Conservation (phyloP, 2,329 filamentous ascomycete genomes). For the Cordyceps farinosa region DNA sequence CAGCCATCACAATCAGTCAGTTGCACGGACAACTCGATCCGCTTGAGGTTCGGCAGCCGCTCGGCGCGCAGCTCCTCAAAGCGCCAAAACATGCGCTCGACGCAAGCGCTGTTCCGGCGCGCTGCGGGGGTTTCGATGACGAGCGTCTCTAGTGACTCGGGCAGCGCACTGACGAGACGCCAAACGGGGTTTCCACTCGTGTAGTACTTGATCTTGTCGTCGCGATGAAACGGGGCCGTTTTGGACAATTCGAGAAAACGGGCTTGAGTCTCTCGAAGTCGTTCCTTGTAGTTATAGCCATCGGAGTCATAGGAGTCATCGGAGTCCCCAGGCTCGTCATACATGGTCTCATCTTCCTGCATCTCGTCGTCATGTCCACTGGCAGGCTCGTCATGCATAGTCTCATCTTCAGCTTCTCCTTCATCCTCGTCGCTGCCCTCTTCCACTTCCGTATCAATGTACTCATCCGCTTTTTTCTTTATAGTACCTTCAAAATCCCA, state of each 20-base stretch:
- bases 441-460: not conserved
- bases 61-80: not conserved
- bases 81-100: not conserved
- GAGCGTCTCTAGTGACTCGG: constrained; percentile 4
- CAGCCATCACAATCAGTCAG: not conserved
- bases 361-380: no score
- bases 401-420: not conserved
- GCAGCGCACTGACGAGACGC: not conserved
- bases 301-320: no score
- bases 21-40: not conserved
- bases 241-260: no score
- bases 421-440: not conserved
- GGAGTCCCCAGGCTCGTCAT: no score
- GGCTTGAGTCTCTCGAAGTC: no score
- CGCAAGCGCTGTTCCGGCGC: not conserved
- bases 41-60: not conserved
- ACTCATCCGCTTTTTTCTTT: not conserved
- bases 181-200: not conserved
- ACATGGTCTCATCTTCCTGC: no score
- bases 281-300: no score
- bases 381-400: no score
- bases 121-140: not conserved
- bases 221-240: not conserved
- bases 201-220: not conserved
- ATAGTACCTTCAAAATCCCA: no score